Conservation (phyloP, 2,329 filamentous ascomycete species). For the Apiospora malaysiana region DNA sequence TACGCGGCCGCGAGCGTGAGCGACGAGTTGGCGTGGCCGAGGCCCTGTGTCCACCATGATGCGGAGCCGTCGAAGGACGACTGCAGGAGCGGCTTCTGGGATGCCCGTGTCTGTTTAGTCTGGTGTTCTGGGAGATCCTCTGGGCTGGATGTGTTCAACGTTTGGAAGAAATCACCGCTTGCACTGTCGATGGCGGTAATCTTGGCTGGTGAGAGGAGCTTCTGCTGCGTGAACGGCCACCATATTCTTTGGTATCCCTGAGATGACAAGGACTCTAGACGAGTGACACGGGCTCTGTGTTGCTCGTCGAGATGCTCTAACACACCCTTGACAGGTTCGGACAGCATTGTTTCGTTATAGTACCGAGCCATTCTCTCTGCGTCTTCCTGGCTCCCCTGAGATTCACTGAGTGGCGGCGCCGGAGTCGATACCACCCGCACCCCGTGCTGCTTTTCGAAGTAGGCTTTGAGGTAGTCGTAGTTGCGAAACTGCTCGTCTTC, state of each 20-base stretch:
- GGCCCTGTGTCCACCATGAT: conserved; percentile 90
- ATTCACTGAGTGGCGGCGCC: conserved; percentile 59
- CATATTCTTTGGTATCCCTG: conserved; percentile 72
- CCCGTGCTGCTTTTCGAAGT: conserved; percentile 63
- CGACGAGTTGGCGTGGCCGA: conserved; percentile 77
- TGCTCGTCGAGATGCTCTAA: conserved; percentile 57
- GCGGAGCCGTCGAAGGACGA: conserved; percentile 83
- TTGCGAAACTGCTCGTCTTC: conserved; percentile 70
- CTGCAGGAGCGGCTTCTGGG: conserved; percentile 49
- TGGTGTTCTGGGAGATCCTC: background rate
- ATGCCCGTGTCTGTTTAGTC: conserved; percentile 23
- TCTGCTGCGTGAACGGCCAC: conserved; percentile 89
- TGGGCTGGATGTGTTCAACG: conserved; percentile 36
- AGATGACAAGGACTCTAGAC: conserved; percentile 65
- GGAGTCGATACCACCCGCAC: conserved; percentile 64
- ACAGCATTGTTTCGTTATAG: conserved; percentile 57
- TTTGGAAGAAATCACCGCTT: conserved; percentile 79
- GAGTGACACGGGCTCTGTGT: conserved; percentile 61
- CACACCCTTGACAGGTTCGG: conserved; percentile 48
- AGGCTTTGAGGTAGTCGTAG: conserved; percentile 61
- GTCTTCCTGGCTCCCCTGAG: conserved; percentile 51
- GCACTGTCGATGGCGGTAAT: conserved; percentile 83
- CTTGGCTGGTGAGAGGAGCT: conserved; percentile 61
- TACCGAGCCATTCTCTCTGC: conserved; percentile 63
- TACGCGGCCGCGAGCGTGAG: conserved; percentile 79